Evolutionary conservation across 2,329 filamentous ascomycete species (phyloP).

Genomic region (Neopestalotiopsis sp.): DNA sequence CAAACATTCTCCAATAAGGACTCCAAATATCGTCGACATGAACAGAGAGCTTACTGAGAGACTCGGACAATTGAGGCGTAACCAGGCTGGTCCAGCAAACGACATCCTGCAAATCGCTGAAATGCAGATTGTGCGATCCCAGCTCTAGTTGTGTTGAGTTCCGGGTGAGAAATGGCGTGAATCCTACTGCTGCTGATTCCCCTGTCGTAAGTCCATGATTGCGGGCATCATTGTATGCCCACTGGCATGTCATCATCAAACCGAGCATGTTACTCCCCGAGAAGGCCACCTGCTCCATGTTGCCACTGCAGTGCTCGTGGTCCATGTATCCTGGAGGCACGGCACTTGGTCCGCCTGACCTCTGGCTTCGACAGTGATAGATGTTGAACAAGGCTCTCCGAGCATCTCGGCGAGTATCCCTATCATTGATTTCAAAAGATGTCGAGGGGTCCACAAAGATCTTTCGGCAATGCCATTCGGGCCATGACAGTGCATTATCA

Average conservation of each 20-base stretch:
- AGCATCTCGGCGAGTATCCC: background rate
- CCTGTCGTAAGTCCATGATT: background rate
- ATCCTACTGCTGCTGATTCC: background rate
- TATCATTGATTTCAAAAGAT: background rate
- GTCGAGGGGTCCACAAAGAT: background rate
- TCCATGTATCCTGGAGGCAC: constrained; percentile 1
- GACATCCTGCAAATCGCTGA: constrained; percentile 1
- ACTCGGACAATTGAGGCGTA: background rate
- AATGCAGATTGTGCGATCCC: background rate
- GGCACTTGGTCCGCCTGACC: background rate
- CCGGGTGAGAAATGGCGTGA: background rate
- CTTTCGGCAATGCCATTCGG: background rate
- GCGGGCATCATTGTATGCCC: background rate
- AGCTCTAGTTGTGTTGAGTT: background rate
- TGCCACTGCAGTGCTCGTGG: background rate
- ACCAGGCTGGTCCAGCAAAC: background rate
- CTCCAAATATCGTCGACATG: background rate
- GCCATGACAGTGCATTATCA: background rate
- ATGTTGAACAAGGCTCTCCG: background rate
- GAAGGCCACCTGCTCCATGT: background rate
- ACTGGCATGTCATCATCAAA: background rate
- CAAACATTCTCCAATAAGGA: background rate
- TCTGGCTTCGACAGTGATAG: background rate
- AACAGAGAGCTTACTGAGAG: background rate
- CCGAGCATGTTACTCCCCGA: background rate